Percentiles rank a stretch among this genome's conserved stretches.
Evolutionary conservation across 306 rosid species (phyloP).

Genomic region (Fragaria iinumae): DNA sequence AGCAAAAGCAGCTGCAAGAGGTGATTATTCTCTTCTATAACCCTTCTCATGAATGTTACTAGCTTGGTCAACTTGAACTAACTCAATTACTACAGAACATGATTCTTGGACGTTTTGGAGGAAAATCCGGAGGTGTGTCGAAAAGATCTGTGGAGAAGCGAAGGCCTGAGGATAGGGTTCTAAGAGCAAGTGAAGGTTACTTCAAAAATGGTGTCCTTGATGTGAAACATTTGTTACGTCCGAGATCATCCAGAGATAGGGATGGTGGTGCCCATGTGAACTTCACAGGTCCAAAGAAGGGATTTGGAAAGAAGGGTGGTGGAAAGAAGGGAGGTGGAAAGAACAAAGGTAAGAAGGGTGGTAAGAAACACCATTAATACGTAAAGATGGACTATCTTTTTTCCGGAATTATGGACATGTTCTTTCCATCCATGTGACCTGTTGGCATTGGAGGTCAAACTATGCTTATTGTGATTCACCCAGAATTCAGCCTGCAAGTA

Average conservation of each 20-base stretch:
- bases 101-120: slow-evolving; percentile 56
- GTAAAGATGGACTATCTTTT: not conserved
- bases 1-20: slow-evolving; percentile 65
- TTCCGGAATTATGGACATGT: not conserved
- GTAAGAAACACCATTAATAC: slow-evolving; percentile 35
- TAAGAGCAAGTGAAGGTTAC: slow-evolving; percentile 56
- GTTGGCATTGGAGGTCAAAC: not conserved
- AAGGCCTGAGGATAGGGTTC: slow-evolving; percentile 53
- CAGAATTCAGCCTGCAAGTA: not conserved
- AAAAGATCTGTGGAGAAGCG: slow-evolving; percentile 45
- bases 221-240: slow-evolving; percentile 60
- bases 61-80: slow-evolving; percentile 9
- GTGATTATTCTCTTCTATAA: slow-evolving; percentile 31
- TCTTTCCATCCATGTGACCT: not conserved
- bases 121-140: slow-evolving; percentile 35
- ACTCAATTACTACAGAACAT: slow-evolving; percentile 30
- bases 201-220: slow-evolving; percentile 76
- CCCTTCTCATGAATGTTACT: no score
- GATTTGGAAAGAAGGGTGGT: slow-evolving; percentile 30
- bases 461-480: not conserved
- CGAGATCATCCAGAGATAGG: slow-evolving; percentile 36
- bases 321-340: slow-evolving; percentile 33
- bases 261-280: slow-evolving; percentile 16
- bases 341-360: slow-evolving; percentile 28
- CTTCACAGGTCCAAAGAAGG: slow-evolving; percentile 33